Conservation (phyloP, 345 rosid genomes). For the Nasturtium officinale region DNA sequence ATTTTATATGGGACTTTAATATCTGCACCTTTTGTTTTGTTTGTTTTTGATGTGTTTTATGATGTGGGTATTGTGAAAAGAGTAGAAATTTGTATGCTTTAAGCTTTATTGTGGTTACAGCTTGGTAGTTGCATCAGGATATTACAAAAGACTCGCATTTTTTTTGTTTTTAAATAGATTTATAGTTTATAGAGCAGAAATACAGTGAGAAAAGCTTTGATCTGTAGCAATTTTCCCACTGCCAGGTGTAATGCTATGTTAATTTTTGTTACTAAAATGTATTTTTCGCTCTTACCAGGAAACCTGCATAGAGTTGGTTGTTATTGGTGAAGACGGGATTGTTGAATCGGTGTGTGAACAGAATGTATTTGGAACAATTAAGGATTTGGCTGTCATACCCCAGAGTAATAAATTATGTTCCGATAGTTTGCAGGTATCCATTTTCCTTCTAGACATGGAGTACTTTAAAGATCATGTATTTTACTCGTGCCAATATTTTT, state of each 20-base stretch:
- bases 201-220: background rate
- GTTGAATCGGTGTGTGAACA: conserved; percentile 82
- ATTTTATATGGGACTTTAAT: conserved; percentile 8
- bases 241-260: conserved; percentile 13
- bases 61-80: conserved; percentile 22
- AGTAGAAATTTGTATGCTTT: conserved; percentile 6
- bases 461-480: background rate
- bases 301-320: conserved; percentile 86
- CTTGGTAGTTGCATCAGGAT: conserved; percentile 16
- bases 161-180: background rate
- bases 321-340: conserved; percentile 76
- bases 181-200: conserved; percentile 4
- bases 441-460: background rate
- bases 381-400: conserved; percentile 80
- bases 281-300: conserved; percentile 55
- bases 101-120: conserved; percentile 18
- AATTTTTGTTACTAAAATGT: conserved; percentile 2
- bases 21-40: conserved; percentile 17
- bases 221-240: conserved; percentile 1
- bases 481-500: conserved; percentile 6
- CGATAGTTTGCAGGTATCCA: conserved; percentile 56
- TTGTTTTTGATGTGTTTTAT: background rate
- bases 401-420: conserved; percentile 56
- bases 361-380: conserved; percentile 80
- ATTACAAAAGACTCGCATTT: background rate